Evolutionary conservation across 768 basidiomycete genomes (phyloP).

Genomic region (Boletus pseudo-olivaceus): DNA sequence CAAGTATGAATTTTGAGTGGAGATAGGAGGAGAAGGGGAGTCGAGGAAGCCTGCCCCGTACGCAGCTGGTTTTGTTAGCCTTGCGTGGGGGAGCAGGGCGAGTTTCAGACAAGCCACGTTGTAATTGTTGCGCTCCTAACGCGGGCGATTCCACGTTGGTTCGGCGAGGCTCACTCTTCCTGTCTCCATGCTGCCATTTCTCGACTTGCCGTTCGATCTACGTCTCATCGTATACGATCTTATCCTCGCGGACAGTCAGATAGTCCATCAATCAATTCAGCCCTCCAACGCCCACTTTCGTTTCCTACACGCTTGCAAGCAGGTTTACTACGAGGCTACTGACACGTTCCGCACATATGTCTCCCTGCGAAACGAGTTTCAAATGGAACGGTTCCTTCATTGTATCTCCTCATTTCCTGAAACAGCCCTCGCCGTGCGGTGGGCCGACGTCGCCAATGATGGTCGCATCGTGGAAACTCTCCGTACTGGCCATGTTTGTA

Average conservation of each 20-base stretch:
- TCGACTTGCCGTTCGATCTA: constrained; percentile 32
- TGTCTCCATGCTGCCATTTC: constrained; percentile 11
- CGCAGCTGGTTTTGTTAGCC: constrained; percentile 31
- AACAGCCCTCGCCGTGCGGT: constrained; percentile 24
- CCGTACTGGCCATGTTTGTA: constrained; percentile 19
- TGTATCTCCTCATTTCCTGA: constrained; percentile 22
- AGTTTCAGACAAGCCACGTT: constrained; percentile 29
- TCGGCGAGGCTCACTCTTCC: constrained; percentile 21
- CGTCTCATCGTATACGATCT: constrained; percentile 35
- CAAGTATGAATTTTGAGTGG: constrained; percentile 14
- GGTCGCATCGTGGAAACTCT: constrained; percentile 27
- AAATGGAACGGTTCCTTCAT: constrained; percentile 27
- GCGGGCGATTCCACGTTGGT: constrained; percentile 29
- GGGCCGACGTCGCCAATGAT: constrained; percentile 41
- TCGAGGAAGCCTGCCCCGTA: constrained; percentile 24
- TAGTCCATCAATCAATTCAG: constrained; percentile 25
- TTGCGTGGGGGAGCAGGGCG: constrained; percentile 29
- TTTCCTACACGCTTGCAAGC: constrained; percentile 29
- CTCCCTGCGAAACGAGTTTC: constrained; percentile 37
- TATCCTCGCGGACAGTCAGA: constrained; percentile 21
- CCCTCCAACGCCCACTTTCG: constrained; percentile 35
- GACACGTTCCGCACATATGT: constrained; percentile 30
- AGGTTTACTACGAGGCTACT: constrained; percentile 31
- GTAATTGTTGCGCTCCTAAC: constrained; percentile 30
- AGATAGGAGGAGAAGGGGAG: constrained; percentile 14